Conservation (phyloP, 2,329 filamentous ascomycete species). For the Fusarium sp. region DNA sequence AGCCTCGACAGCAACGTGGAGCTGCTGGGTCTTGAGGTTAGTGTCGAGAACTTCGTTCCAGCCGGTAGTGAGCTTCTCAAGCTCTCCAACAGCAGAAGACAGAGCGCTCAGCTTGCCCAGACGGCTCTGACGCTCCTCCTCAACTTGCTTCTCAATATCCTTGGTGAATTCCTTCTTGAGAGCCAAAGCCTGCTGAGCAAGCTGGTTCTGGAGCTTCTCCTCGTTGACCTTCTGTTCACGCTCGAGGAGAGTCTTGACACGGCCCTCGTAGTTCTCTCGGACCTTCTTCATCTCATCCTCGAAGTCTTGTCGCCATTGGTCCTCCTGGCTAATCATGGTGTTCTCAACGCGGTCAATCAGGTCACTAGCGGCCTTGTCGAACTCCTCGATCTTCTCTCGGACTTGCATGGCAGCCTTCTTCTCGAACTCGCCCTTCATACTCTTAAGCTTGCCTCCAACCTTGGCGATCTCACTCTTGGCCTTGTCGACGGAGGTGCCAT, state of each 20-base stretch:
- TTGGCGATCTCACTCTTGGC: constrained; percentile 85
- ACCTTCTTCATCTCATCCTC: constrained; percentile 85
- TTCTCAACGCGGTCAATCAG: constrained; percentile 89
- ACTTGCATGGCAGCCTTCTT: constrained; percentile 81
- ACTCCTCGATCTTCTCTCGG: constrained; percentile 76
- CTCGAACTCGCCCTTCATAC: constrained; percentile 75
- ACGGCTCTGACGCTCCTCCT: constrained; percentile 86
- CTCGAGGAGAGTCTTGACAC: constrained; percentile 81
- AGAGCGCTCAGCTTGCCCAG: constrained; percentile 88
- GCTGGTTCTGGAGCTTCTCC: constrained; percentile 83
- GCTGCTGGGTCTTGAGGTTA: constrained; percentile 93
- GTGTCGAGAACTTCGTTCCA: constrained; percentile 93
- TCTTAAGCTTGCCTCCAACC: constrained; percentile 81
- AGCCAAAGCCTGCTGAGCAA: constrained; percentile 89
- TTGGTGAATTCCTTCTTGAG: constrained; percentile 86
- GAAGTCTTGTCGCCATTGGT: constrained; percentile 87
- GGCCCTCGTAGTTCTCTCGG: constrained; percentile 80
- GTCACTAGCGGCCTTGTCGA: constrained; percentile 87
- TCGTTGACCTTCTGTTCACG: constrained; percentile 84
- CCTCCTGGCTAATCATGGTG: constrained; percentile 83
- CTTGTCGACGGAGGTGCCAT: constrained; percentile 81
- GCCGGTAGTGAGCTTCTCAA: constrained; percentile 86
- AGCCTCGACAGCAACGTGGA: constrained; percentile 94
- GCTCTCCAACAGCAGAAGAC: constrained; percentile 78
- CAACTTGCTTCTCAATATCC: constrained; percentile 83